A percentile compares a stretch with the other conserved stretches of the same genome.
These are phyloP conservation scores for Physcia stellaris DNA, from an alignment of 495 filamentous ascomycete genomes.

Conservation along the genomic window DNA sequence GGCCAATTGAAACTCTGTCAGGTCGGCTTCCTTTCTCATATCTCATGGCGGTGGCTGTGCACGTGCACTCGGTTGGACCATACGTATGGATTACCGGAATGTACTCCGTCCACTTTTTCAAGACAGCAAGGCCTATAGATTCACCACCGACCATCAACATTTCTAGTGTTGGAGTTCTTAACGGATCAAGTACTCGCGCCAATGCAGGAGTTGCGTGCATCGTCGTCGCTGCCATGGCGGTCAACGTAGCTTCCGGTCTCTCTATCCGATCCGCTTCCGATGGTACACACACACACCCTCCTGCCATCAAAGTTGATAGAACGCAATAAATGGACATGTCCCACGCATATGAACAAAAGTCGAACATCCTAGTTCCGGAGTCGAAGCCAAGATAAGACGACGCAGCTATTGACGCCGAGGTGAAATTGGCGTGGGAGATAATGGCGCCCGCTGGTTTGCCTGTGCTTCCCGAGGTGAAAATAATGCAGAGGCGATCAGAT, in stretches of 20 bases:
- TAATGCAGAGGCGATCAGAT: constrained; percentile 56
- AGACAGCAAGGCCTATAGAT: constrained; percentile 31
- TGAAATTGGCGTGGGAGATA: constrained; percentile 39
- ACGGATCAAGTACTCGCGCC: constrained; percentile 31
- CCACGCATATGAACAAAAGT: constrained; percentile 39
- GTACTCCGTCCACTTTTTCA: constrained; percentile 29
- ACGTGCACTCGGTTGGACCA: constrained; percentile 39
- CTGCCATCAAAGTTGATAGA: constrained; percentile 30
- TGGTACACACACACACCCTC: constrained; percentile 39
- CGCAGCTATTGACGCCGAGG: constrained; percentile 9
- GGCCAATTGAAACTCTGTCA: too few relatives aligned
- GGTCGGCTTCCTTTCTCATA: too few relatives aligned
- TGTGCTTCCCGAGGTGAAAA: constrained; percentile 55
- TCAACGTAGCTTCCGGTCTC: constrained; percentile 18
- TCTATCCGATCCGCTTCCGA: constrained; percentile 27
- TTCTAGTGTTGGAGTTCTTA: constrained; percentile 32
- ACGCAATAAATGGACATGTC: constrained; percentile 40
- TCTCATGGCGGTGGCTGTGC: constrained; percentile 31
- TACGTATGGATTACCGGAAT: constrained; percentile 37
- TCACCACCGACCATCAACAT: constrained; percentile 41
- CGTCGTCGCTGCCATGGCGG: constrained; percentile 20
- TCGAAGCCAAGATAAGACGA: constrained; percentile 30
- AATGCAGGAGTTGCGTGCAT: constrained; percentile 31
- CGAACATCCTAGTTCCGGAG: constrained; percentile 27
- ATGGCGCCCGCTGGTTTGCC: constrained; percentile 57